Evolutionary conservation across 305 asterid species (phyloP), one percentile per base, ranked within the genome.

Genomic region (Fraxinus nigra): DNA sequence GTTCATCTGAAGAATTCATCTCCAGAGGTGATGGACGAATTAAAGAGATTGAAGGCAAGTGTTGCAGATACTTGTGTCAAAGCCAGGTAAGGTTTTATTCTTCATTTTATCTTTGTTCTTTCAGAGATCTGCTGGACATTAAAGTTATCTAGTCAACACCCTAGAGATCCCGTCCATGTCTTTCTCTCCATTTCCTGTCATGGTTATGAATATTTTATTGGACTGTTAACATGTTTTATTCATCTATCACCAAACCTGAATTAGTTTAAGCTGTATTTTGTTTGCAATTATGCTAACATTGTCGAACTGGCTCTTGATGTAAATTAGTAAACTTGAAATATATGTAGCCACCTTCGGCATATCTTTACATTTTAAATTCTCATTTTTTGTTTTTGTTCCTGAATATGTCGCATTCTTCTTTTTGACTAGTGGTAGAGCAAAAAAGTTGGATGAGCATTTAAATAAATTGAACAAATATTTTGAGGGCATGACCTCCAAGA

Each of bases 391-490:
- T 30, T 26, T 69, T 28, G 20, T 69, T 54, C 5, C 86, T 89
- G 86, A 85, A 77, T 26, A 83, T 37, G 72, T 74, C 80, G 56
- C 38, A 28, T 84, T 75, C 51, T 83, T 54, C 80, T 82, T 48
- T 87, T 80, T 90, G 87, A 82, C 81, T 78, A 97, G 99, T 65
- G 96, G 91, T 82, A 93, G 98, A 87, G 95, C 91, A 51, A 92
- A 87, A 86, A 97, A 86, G 86, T 83, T 93, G 30, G 98, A 92
- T 38, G 98, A 93, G 72, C 93, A 82, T 83, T 83, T 97, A 84
- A 90, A 89, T 85, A 94, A 87, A 88, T 82, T 94, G 89, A 81
- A 81, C 90, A 92, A 89, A 82, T 92, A 73, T 84, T 78, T 65
- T 83, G 98, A 92, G 77, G 92, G 84, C 70, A 70, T 88, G 83